Base-by-base conservation (phyloP, 257 asterid genomes). In the Linaria vulgaris region DNA sequence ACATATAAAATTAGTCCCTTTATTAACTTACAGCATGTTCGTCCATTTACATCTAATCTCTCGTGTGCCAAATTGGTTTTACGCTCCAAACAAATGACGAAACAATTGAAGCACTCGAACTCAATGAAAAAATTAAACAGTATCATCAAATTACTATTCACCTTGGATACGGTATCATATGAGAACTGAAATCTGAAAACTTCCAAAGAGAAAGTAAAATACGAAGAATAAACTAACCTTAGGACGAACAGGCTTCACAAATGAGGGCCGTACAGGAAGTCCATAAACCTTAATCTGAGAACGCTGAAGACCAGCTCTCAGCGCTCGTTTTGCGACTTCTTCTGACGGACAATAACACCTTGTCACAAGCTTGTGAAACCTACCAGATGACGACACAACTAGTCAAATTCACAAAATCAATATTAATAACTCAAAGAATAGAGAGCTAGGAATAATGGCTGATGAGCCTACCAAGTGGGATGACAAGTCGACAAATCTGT, bases 331-430 rank as follows among this genome's bases (percentile, higher is more conserved):
- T 56, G 97, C 88, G 43, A 94, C 88, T 84, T 90, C 96, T 76
- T 90, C 96, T 4, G 99, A 94, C 46, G 99, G 99, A 76, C 90
- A 81, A 70, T 94, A 94, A 69, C 97, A 90, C 69, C 97, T 82
- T 7, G 97, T 94, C 30, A 94, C 99, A 47, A 94, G 99, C 86
- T 94, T 94, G 90, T 94, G 99, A 83, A 94, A 94, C 99, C 99
- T 90, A 72, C 65, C 53, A 79, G 50, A 61, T 45, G 68, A 50
- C 12, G 66, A 69, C 31, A 72, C 19, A 19, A 70, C 58, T 64
- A 20, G 67, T 66, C 49, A 71, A 75, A 63, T 46, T 24, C 15
- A 64, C 52, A 60, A 1, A 9, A 38, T n/a, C 34, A 5, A 34
- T 5, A 46, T 46, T 4, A 12, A 37, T 10, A 37, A 11, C 9